These are phyloP conservation scores for Naegleria fowleri DNA, from an alignment of 208 protist genomes.

Conservation along the genomic window DNA sequence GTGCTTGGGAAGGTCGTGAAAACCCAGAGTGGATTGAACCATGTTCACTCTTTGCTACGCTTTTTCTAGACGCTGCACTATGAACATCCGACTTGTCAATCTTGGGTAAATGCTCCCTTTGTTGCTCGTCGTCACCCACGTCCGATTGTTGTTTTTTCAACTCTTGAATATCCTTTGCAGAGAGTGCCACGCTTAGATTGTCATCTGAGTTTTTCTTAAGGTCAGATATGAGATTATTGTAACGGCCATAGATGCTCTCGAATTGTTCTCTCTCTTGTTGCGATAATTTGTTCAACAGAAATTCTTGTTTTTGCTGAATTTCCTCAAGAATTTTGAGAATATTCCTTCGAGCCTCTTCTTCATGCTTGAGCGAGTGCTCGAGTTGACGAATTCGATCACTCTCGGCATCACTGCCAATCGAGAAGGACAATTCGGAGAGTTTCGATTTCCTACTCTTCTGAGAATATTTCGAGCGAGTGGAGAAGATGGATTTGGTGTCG, in stretches of 20 bases:
- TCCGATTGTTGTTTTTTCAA: neutral
- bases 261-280: neutral
- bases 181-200: too few relatives aligned
- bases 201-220: neutral
- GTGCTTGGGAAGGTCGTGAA: neutral
- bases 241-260: neutral
- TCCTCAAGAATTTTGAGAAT: neutral
- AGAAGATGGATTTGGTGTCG: neutral
- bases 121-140: neutral
- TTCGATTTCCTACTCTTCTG: neutral
- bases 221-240: neutral
- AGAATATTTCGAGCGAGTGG: neutral
- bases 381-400: neutral
- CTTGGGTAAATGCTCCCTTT: neutral
- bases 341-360: neutral
- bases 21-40: neutral
- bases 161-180: neutral
- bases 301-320: neutral
- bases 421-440: neutral
- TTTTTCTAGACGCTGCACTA: neutral
- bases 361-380: neutral
- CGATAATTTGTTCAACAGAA: neutral
- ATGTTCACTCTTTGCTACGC: neutral
- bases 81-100: neutral
- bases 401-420: slow-evolving; percentile 22